Percentiles rank a stretch among this genome's conserved stretches.
These are phyloP conservation scores for Fonsecaea erecta DNA, from an alignment of 2,329 filamentous ascomycete species.

Conservation along the genomic window DNA sequence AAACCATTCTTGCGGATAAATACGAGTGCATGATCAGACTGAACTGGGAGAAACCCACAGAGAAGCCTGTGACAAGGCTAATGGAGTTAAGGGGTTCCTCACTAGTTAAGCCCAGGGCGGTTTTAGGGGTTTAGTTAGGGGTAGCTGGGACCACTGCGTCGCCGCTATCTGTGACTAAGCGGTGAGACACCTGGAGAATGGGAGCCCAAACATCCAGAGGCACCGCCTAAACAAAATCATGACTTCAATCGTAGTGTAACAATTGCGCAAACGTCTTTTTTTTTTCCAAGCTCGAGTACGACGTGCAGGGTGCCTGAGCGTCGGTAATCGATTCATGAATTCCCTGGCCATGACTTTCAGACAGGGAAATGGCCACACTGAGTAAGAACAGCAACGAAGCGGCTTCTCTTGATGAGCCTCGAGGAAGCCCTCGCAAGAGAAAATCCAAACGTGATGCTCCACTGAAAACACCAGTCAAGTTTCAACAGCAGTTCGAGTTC, in stretches of 20 bases:
- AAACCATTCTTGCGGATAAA: background rate
- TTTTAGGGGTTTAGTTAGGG: background rate
- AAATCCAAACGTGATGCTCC: background rate
- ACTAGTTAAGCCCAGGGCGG: background rate
- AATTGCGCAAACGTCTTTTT: background rate
- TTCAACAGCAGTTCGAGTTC: slow-evolving; percentile 19
- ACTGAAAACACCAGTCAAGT: background rate
- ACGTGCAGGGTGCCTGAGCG: background rate
- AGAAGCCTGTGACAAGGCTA: background rate
- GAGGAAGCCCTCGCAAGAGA: background rate
- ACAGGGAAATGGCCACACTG: slow-evolving; percentile 1
- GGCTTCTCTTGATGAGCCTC: background rate
- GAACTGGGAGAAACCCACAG: background rate
- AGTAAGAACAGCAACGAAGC: background rate
- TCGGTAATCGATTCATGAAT: background rate
- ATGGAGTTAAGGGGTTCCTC: background rate
- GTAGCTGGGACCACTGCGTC: too few species aligned
- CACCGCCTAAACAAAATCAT: too few species aligned
- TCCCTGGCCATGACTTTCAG: background rate
- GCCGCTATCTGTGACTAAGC: too few species aligned
- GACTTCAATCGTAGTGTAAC: too few species aligned
- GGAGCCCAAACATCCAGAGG: too few species aligned
- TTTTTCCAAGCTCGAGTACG: too few species aligned
- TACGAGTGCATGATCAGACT: background rate
- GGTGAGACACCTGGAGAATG: too few species aligned